A percentile compares a stretch with the other conserved stretches of the same genome.
Conservation (phyloP, 1,139 yeast genomes). For the Yamadazyma siamensis region DNA sequence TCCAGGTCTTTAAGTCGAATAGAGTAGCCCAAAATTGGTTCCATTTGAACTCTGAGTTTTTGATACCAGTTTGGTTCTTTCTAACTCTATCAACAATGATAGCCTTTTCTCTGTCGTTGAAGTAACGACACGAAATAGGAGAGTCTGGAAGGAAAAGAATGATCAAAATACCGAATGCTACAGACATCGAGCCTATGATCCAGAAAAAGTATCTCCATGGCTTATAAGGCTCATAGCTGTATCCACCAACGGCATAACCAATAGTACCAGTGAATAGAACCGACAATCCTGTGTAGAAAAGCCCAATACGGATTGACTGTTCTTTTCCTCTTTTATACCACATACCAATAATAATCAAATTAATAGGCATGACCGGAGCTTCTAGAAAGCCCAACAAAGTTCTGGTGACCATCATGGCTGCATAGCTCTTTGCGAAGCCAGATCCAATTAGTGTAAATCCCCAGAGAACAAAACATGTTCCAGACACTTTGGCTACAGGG, state of each 20-base stretch:
- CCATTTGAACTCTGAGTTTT: constrained; percentile 20
- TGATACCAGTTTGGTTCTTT: constrained; percentile 28
- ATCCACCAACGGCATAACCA: constrained; percentile 19
- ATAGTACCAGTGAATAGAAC: constrained; percentile 23
- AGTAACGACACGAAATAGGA: constrained; percentile 19
- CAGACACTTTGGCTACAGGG: constrained; percentile 24
- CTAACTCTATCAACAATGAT: constrained; percentile 28
- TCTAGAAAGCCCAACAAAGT: constrained; percentile 50
- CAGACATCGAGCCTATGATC: constrained; percentile 19
- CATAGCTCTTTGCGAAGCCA: constrained; percentile 23
- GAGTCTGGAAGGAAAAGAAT: constrained; percentile 20
- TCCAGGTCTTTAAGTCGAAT: constrained; percentile 11
- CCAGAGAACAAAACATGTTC: constrained; percentile 22
- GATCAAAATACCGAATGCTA: constrained; percentile 16
- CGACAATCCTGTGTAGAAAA: constrained; percentile 20
- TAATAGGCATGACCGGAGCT: constrained; percentile 52
- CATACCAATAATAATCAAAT: constrained; percentile 41
- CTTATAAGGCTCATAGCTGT: constrained; percentile 16
- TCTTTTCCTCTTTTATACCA: constrained; percentile 14
- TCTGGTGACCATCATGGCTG: constrained; percentile 22
- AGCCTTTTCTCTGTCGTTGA: constrained; percentile 24
- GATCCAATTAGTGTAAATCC: constrained; percentile 23
- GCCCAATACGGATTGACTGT: constrained; percentile 9
- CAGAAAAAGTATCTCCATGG: constrained; percentile 22
- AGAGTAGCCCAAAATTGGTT: constrained; percentile 11